A percentile compares a stretch with the other conserved stretches of the same genome.
Evolutionary conservation across 2,329 filamentous ascomycete genomes (phyloP).

Genomic region (Xylogone sp.): DNA sequence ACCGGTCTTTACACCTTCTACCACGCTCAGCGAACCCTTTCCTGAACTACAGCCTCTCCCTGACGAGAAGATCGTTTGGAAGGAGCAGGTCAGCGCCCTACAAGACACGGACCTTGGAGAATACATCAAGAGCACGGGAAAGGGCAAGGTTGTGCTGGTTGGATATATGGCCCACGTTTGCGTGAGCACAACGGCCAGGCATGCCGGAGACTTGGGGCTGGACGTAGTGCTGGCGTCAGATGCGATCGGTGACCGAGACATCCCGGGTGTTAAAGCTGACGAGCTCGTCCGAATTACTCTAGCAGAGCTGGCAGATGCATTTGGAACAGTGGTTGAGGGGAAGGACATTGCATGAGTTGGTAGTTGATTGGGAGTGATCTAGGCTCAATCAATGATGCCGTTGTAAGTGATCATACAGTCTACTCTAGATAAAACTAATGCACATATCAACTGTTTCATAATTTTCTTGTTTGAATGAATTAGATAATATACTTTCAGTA

Average conservation of each 20-base stretch:
- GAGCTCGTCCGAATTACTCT: conserved; percentile 49
- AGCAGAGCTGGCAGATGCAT: conserved; percentile 58
- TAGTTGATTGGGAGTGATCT: too few species aligned
- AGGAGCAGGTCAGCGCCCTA: conserved; percentile 57
- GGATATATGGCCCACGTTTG: conserved; percentile 65
- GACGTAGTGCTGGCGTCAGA: conserved; percentile 60
- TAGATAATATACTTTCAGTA: too few species aligned
- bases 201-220: conserved; percentile 57
- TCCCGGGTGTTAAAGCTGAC: conserved; percentile 55
- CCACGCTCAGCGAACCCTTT: conserved; percentile 56
- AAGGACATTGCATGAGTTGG: conserved; percentile 20
- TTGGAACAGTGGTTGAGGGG: conserved; percentile 51
- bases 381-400: too few species aligned
- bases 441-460: too few species aligned
- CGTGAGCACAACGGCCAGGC: conserved; percentile 60
- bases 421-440: too few species aligned
- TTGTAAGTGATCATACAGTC: too few species aligned
- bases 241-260: conserved; percentile 62
- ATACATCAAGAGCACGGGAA: conserved; percentile 44
- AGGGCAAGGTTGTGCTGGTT: conserved; percentile 57
- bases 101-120: conserved; percentile 55
- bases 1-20: conserved; percentile 62
- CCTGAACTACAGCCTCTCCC: conserved; percentile 48
- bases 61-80: conserved; percentile 54
- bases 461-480: too few species aligned